Evolutionary conservation across 495 filamentous ascomycete genomes (phyloP).

Genomic region (Aspergillus sclerotiicarbonarius): DNA sequence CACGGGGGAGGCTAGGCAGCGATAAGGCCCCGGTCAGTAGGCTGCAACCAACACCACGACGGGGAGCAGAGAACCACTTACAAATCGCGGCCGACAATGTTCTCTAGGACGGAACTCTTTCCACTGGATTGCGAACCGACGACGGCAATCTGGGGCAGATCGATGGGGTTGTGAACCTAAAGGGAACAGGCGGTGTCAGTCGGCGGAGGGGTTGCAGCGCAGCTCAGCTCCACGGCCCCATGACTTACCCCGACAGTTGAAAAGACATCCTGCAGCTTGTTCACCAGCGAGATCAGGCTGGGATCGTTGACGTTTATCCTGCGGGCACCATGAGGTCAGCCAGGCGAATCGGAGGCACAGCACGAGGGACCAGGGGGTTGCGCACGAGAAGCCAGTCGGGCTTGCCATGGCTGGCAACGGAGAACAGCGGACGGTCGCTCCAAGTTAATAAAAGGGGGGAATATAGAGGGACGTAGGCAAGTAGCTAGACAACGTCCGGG

Average conservation of each 20-base stretch:
- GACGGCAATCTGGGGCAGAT: slow-evolving; percentile 97
- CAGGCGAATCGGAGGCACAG: slow-evolving; percentile 23
- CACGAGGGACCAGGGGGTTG: slow-evolving; percentile 25
- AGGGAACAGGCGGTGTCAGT: slow-evolving; percentile 36
- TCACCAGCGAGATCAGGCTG: slow-evolving; percentile 86
- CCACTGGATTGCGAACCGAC: slow-evolving; percentile 98
- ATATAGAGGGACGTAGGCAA: slow-evolving; percentile 1
- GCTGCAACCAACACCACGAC: slow-evolving; percentile 14
- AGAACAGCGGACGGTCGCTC: slow-evolving; percentile 20
- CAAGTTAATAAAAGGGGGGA: slow-evolving; percentile 7
- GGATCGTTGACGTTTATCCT: slow-evolving; percentile 82
- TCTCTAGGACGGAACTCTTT: slow-evolving; percentile 99
- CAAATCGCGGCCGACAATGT: slow-evolving; percentile 99
- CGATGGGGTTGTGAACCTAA: slow-evolving; percentile 95
- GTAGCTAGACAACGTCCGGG: slow-evolving; percentile 10
- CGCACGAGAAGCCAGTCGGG: slow-evolving; percentile 49
- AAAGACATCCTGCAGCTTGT: slow-evolving; percentile 99
- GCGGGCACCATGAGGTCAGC: slow-evolving; percentile 30
- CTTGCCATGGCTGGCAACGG: slow-evolving; percentile 47
- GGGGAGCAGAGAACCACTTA: slow-evolving; percentile 46
- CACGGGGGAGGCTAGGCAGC: slow-evolving; percentile 78
- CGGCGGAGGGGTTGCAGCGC: slow-evolving; percentile 12
- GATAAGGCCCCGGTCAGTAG: slow-evolving; percentile 27
- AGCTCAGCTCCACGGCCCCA: slow-evolving; percentile 1
- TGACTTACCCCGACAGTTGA: slow-evolving; percentile 89